Percentiles rank a stretch among this genome's conserved stretches.
phyloP scores from a whole-genome alignment of 2,329 filamentous ascomycete genomes.

The Intubia oerlemansii region DNA sequence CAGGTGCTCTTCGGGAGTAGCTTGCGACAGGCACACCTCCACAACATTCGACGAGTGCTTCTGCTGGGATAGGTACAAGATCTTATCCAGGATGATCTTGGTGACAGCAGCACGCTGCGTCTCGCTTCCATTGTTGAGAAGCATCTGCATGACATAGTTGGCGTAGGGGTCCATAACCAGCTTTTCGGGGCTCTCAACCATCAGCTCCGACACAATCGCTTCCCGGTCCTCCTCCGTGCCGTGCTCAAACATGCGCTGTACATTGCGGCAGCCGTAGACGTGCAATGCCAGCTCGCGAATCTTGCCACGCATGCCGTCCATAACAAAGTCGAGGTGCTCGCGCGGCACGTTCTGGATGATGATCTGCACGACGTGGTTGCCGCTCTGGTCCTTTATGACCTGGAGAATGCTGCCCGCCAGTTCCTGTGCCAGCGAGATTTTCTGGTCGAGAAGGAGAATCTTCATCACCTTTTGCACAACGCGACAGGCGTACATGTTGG shows the following conservation, averaged over 20 bases:
- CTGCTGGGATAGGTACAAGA: constrained; percentile 68
- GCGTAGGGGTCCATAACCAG: constrained; percentile 79
- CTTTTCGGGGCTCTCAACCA: no score
- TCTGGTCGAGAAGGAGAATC: constrained; percentile 79
- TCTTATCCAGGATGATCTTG: constrained; percentile 44
- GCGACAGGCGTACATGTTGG: constrained; percentile 82
- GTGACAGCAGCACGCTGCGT: constrained; percentile 58
- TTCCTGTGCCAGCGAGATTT: constrained; percentile 35
- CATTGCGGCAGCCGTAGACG: constrained; percentile 74
- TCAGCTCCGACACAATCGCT: constrained; percentile 55
- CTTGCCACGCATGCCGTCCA: constrained; percentile 56
- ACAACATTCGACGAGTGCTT: constrained; percentile 97
- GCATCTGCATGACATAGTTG: constrained; percentile 90
- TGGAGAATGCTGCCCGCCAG: constrained; percentile 54
- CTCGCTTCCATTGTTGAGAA: constrained; percentile 57
- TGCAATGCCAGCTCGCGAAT: constrained; percentile 57
- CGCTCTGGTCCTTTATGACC: constrained; percentile 72
- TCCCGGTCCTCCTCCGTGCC: constrained; percentile 51
- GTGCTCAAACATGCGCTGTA: constrained; percentile 78
- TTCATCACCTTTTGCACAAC: constrained; percentile 95
- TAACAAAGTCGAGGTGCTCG: constrained; percentile 66
- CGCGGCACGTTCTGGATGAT: constrained; percentile 64
- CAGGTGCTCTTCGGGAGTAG: constrained; percentile 44
- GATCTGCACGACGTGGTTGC: constrained; percentile 93
- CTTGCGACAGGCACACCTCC: constrained; percentile 68